Evolutionary conservation across 129 eudicot genomes (phyloP).

Genomic region (Centrapalus pauciflorus): DNA sequence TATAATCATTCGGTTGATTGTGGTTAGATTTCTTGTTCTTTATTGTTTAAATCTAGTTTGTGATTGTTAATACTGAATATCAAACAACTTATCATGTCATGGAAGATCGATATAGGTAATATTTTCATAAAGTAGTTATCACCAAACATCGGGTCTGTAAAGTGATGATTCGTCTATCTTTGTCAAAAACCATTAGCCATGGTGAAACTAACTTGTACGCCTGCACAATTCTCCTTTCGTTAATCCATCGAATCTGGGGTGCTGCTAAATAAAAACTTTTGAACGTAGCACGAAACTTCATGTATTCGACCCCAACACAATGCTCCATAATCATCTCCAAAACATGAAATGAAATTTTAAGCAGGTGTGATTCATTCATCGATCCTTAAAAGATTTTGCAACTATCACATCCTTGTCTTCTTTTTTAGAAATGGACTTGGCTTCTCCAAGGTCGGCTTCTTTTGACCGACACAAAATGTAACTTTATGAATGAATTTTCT

Average conservation of each 20-base stretch:
- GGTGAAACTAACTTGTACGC: constrained; percentile 2
- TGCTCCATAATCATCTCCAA: not conserved
- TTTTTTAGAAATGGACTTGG: not conserved
- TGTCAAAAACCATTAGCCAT: not conserved
- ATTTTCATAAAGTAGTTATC: not conserved
- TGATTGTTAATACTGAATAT: too few species aligned
- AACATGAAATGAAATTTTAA: not conserved
- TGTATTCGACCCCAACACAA: constrained; percentile 3
- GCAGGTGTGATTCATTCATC: not conserved
- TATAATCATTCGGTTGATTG: too few species aligned
- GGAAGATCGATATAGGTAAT: not conserved
- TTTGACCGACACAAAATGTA: not conserved
- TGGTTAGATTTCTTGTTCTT: too few species aligned
- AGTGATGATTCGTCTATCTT: not conserved
- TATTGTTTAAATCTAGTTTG: too few species aligned
- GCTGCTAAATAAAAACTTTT: not conserved
- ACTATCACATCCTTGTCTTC: not conserved
- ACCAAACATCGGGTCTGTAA: constrained; percentile 7
- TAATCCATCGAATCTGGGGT: not conserved
- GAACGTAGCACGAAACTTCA: constrained; percentile 19
- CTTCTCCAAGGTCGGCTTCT: not conserved
- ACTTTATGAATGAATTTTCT: not conserved
- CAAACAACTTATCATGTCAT: too few species aligned
- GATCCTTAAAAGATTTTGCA: not conserved
- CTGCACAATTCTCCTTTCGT: not conserved